A percentile compares a stretch with the other conserved stretches of the same genome.
Conservation (phyloP, 1,284 basidiomycete genomes). For the Marasmius sp. region DNA sequence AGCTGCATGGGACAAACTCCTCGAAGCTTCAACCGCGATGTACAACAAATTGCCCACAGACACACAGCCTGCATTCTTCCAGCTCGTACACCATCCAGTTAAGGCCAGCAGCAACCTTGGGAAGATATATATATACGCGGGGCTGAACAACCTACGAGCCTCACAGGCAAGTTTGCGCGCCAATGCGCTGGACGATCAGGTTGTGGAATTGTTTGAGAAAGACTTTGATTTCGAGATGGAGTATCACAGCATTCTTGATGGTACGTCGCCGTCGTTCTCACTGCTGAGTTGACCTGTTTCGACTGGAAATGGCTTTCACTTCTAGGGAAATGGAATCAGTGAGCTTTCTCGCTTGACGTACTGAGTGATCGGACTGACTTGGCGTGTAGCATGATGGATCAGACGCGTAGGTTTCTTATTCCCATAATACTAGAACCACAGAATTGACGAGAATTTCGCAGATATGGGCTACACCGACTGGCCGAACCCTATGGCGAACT, state of each 20-base stretch:
- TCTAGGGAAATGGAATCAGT: constrained; percentile 62
- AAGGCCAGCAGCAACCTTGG: constrained; percentile 57
- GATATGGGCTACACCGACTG: constrained; percentile 51
- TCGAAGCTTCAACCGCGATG: constrained; percentile 51
- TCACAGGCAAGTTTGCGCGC: constrained; percentile 65
- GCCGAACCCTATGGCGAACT: constrained; percentile 14
- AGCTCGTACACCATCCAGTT: constrained; percentile 65
- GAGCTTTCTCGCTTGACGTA: constrained; percentile 17
- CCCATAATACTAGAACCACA: neutral
- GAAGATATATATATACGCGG: constrained; percentile 56
- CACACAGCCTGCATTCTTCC: constrained; percentile 62
- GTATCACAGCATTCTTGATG: constrained; percentile 59
- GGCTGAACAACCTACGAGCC: constrained; percentile 60
- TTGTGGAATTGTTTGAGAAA: constrained; percentile 54
- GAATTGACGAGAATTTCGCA: constrained; percentile 13
- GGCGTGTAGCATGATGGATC: constrained; percentile 60
- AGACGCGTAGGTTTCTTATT: constrained; percentile 41
- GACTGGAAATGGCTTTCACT: neutral
- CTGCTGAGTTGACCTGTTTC: constrained; percentile 4
- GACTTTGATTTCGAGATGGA: constrained; percentile 59
- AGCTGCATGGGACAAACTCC: constrained; percentile 47
- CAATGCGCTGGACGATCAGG: constrained; percentile 55
- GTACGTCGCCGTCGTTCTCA: constrained; percentile 29
- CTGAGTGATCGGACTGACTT: neutral
- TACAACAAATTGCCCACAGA: constrained; percentile 48